These are phyloP conservation scores for Fusarium sp. DNA, from an alignment of 2,329 filamentous ascomycete genomes.

Conservation along the genomic window DNA sequence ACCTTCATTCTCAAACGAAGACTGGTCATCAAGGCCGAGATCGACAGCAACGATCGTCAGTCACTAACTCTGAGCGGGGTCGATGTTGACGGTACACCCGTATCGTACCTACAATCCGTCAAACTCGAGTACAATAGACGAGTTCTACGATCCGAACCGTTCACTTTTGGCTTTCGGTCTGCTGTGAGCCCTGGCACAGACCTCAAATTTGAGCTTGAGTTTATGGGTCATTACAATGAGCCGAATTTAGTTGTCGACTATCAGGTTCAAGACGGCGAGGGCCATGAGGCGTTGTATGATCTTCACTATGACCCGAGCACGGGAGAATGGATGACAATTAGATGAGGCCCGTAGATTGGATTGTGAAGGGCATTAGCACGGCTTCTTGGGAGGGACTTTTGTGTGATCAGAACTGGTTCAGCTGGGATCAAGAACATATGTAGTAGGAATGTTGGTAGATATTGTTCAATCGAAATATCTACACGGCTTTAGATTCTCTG, in stretches of 20 bases:
- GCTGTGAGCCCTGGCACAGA: conserved; percentile 35
- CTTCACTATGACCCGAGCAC: conserved; percentile 27
- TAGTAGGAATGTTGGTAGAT: too few species aligned
- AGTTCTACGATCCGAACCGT: conserved; percentile 51
- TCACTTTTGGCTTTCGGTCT: conserved; percentile 51
- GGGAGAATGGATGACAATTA: conserved; percentile 21
- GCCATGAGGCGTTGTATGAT: background rate
- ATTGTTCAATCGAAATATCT: too few species aligned
- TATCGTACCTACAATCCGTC: conserved; percentile 55
- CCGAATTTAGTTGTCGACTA: conserved; percentile 48
- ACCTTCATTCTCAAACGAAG: conserved; percentile 52
- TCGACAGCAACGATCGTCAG: conserved; percentile 38
- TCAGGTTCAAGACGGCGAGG: background rate
- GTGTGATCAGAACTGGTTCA: too few species aligned
- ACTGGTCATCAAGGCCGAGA: conserved; percentile 47
- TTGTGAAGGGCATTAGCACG: background rate
- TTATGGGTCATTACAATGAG: conserved; percentile 62
- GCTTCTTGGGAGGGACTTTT: too few species aligned
- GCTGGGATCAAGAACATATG: too few species aligned
- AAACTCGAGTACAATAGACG: conserved; percentile 54
- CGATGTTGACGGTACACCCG: conserved; percentile 56
- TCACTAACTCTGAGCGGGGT: conserved; percentile 49
- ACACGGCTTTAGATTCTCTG: background rate
- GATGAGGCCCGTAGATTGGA: background rate
- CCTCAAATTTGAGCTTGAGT: conserved; percentile 56